A percentile compares a stretch with the other conserved stretches of the same genome.
These are phyloP conservation scores for Hymenochaete sp. DNA, from an alignment of 1,284 basidiomycete genomes.

Conservation along the genomic window DNA sequence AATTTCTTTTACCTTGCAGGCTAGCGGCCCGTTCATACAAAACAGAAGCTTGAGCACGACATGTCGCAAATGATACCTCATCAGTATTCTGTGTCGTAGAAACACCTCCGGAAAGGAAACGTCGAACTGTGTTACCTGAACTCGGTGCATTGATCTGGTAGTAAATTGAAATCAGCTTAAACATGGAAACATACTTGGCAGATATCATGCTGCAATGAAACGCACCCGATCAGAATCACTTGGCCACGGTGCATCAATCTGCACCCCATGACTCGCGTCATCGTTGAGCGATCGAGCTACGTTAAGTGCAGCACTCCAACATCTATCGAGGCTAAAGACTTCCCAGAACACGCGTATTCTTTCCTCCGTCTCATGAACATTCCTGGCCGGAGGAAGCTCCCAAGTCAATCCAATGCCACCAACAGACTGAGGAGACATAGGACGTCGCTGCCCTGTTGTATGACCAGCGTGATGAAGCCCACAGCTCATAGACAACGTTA, in stretches of 20 bases:
- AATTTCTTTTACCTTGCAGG: neutral
- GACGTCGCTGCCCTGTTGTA: no score
- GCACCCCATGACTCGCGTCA: conserved; percentile 27
- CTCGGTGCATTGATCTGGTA: neutral
- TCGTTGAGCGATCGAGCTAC: conserved; percentile 38
- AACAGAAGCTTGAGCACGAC: conserved; percentile 14
- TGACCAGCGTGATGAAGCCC: no score
- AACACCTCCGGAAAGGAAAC: conserved; percentile 3
- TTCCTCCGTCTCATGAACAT: conserved; percentile 47
- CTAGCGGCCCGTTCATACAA: conserved; percentile 11
- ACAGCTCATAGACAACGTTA: conserved; percentile 29
- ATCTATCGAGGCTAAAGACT: conserved; percentile 55
- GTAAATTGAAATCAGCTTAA: neutral
- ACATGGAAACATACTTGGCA: neutral
- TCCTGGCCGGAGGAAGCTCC: conserved; percentile 25
- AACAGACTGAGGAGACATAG: neutral
- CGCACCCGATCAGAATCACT: conserved; percentile 49
- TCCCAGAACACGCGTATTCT: conserved; percentile 64
- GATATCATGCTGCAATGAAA: conserved; percentile 7
- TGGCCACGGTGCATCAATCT: conserved; percentile 61
- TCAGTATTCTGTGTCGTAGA: neutral
- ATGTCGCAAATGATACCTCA: neutral
- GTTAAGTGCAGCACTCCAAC: conserved; percentile 53
- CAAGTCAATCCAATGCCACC: neutral
- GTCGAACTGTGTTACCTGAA: conserved; percentile 1